Evolutionary conservation across 768 basidiomycete genomes (phyloP), one percentile per base, ranked within the genome.

Genomic region (Tremella fuciformis): DNA sequence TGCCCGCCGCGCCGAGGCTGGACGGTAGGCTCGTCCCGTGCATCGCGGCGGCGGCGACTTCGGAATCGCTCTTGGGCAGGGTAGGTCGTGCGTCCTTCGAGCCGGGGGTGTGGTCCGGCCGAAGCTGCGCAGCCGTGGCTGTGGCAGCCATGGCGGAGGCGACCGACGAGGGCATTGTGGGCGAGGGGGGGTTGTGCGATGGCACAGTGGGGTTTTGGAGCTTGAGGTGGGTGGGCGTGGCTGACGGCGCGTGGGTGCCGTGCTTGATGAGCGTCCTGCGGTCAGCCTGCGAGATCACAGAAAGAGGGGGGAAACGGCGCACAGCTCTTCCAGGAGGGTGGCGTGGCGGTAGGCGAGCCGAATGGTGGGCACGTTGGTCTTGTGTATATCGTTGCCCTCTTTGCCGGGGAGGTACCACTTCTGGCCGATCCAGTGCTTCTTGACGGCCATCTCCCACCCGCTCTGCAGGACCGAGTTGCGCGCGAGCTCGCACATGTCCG

Each of bases 361-460:
- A 57, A 86, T 86, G 68, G 96, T 85, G 1, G 96, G 96, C 4
- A 99, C 93, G 66, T 99, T 98, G n/a, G 96, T 98, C 91, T 96
- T 97, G 76, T 96, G 82, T 58, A 98, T 98, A 69, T 94, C 90
- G 74, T 99, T 99, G 2, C 96, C 96, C 6, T 85, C 85, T 0
- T 89, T 86, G 18, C 96, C 96, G 2, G 91, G 88, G 8, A 92
- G 81, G 77, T 91, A 98, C 91, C 91, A 99, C 55, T 87, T 80
- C 64, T 88, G 84, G 0, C 96, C 96, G 2, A 99, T 81, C 77
- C 77, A 78, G 62, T 78, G 77, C 9, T 89, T 86, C 79, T 98
- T 98, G 70, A 97, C 76, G 75, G 94, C 88, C 92, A 97, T 98
- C 78, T 99, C 96, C 74, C 97, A 98, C 1, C 96, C 96, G 69